Evolutionary conservation across 352 stramenopile species (phyloP).

Genomic region (Phytophthora meadii): DNA sequence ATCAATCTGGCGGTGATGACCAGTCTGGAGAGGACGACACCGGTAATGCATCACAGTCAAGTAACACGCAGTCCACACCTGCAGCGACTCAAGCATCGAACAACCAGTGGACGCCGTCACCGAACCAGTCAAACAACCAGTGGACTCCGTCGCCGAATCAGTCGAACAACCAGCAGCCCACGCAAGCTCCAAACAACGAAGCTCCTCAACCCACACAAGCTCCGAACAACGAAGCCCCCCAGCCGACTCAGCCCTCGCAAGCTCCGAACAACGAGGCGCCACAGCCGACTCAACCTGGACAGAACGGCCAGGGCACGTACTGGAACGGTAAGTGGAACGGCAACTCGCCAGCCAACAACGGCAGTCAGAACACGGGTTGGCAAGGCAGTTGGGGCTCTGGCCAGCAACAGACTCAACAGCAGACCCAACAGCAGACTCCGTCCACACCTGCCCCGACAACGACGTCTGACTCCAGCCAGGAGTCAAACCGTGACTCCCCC

Average conservation of each 20-base stretch:
- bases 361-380: constrained; percentile 13
- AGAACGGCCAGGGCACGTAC: constrained; percentile 9
- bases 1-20: not conserved
- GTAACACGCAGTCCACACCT: constrained; percentile 15
- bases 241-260: constrained; percentile 16
- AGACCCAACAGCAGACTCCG: constrained; percentile 14
- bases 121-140: constrained; percentile 7
- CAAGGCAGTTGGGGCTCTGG: constrained; percentile 6
- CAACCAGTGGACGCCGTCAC: constrained; percentile 20
- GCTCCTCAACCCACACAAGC: constrained; percentile 14
- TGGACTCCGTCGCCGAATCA: too few species aligned
- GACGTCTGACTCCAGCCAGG: constrained; percentile 12
- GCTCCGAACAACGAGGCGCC: constrained; percentile 4
- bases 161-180: constrained; percentile 21
- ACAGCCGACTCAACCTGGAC: constrained; percentile 13
- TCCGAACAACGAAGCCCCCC: constrained; percentile 8
- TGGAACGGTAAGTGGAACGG: constrained; percentile 16
- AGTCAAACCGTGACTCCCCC: constrained; percentile 17
- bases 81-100: constrained; percentile 11
- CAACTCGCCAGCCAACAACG: constrained; percentile 2
- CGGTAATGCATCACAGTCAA: constrained; percentile 1
- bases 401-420: too few species aligned
- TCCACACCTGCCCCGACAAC: constrained; percentile 13
- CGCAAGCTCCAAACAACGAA: constrained; percentile 19
- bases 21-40: constrained; percentile 8